phyloP scores from a whole-genome alignment of 2,329 filamentous ascomycete species.

The Nemania sp. region DNA sequence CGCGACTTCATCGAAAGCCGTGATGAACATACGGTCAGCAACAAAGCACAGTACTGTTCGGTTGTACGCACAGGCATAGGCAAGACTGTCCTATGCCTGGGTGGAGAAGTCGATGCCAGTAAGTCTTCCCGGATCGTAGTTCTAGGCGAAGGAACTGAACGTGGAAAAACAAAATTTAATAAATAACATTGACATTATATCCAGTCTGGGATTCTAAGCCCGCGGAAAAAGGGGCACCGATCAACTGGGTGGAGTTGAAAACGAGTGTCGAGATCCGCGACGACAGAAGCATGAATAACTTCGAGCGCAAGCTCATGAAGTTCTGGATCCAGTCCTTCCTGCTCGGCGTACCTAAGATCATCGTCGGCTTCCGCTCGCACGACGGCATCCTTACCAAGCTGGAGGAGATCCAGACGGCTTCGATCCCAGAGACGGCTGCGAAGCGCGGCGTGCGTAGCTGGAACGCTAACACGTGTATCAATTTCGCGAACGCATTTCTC shows the following conservation, averaged over 20 bases:
- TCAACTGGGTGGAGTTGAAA: constrained; percentile 95
- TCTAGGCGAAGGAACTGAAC: constrained; percentile 1
- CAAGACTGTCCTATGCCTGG: constrained; percentile 72
- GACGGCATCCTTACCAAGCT: constrained; percentile 71
- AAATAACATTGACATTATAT: too few species aligned
- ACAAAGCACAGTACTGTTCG: constrained; percentile 94
- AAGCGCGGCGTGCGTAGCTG: constrained; percentile 68
- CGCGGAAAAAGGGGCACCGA: constrained; percentile 61
- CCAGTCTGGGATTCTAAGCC: constrained; percentile 85
- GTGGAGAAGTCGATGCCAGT: constrained; percentile 92
- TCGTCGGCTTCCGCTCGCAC: constrained; percentile 82
- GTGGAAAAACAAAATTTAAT: too few species aligned
- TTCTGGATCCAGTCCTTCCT: constrained; percentile 98
- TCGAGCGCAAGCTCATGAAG: constrained; percentile 88
- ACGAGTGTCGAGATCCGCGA: constrained; percentile 75
- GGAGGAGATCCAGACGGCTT: constrained; percentile 78
- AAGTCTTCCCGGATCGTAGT: constrained; percentile 36
- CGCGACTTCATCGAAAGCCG: constrained; percentile 80
- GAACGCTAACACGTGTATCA: constrained; percentile 94
- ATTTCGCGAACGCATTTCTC: constrained; percentile 79
- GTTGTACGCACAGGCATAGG: constrained; percentile 89
- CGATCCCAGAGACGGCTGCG: constrained; percentile 76
- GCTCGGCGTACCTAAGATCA: constrained; percentile 86
- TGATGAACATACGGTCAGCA: constrained; percentile 73
- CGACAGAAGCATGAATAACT: constrained; percentile 70